Evolutionary conservation across 352 stramenopile species (phyloP).

Genomic region (Phytophthora uliginosa): DNA sequence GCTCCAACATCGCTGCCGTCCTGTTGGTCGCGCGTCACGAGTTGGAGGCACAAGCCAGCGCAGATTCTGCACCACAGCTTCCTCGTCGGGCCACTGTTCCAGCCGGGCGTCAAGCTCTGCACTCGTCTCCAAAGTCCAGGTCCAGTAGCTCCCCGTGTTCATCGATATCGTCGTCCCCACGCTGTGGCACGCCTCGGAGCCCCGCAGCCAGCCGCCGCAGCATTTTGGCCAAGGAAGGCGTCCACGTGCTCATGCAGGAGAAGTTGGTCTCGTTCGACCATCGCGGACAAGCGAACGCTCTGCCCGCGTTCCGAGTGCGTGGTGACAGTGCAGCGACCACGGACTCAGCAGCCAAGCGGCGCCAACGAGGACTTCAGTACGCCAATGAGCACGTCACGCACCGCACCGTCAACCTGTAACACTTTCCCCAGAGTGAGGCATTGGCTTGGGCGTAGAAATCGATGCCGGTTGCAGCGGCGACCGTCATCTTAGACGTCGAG

Average conservation of each 20-base stretch:
- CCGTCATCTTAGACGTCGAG: too few relatives aligned
- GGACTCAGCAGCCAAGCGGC: slow-evolving; percentile 49
- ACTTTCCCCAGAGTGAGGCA: neutral
- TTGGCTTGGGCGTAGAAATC: neutral
- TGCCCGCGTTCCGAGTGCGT: slow-evolving; percentile 54
- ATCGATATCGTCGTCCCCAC: slow-evolving; percentile 14
- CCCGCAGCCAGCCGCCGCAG: slow-evolving; percentile 39
- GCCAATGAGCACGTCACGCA: slow-evolving; percentile 38
- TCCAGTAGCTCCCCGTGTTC: slow-evolving; percentile 20
- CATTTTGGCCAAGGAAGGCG: slow-evolving; percentile 58
- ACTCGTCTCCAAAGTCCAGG: slow-evolving; percentile 14
- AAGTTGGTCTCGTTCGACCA: slow-evolving; percentile 54
- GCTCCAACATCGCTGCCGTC: slow-evolving; percentile 48
- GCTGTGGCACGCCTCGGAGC: slow-evolving; percentile 20
- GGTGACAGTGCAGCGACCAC: slow-evolving; percentile 36
- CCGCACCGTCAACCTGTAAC: slow-evolving; percentile 34
- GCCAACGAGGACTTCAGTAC: slow-evolving; percentile 47
- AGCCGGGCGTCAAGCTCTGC: slow-evolving; percentile 1
- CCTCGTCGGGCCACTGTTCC: neutral
- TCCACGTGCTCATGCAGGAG: slow-evolving; percentile 66
- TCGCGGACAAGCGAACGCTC: slow-evolving; percentile 34
- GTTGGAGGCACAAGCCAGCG: slow-evolving; percentile 14
- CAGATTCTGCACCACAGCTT: neutral
- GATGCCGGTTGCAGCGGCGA: too few relatives aligned
- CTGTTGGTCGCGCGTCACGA: slow-evolving; percentile 41